Percentiles rank a stretch among this genome's conserved stretches.
Conservation (phyloP, 352 stramenopile genomes). For the Labyrinthula sp. region DNA sequence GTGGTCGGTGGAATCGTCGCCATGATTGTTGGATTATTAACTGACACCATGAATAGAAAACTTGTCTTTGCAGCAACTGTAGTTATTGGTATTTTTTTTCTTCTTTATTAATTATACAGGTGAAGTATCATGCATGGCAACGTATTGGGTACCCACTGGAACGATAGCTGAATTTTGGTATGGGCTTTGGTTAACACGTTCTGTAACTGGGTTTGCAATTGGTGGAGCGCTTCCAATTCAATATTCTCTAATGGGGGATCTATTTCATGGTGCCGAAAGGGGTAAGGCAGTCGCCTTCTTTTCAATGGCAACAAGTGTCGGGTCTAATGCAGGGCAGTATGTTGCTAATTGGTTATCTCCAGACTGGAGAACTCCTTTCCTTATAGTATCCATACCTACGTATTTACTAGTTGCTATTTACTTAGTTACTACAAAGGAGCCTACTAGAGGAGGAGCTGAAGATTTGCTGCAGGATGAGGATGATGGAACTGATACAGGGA, state of each 20-base stretch:
- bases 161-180: too few species aligned
- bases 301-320: conserved; percentile 39
- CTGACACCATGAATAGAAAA: conserved; percentile 35
- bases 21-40: conserved; percentile 39
- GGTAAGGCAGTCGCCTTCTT: conserved; percentile 35
- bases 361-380: conserved; percentile 43
- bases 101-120: too few species aligned
- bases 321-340: conserved; percentile 41
- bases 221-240: conserved; percentile 44
- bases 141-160: conserved; percentile 31
- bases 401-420: conserved; percentile 38
- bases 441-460: conserved; percentile 29
- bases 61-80: conserved; percentile 28
- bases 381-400: conserved; percentile 40
- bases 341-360: conserved; percentile 35
- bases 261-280: conserved; percentile 37
- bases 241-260: conserved; percentile 45
- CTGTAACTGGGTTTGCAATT: conserved; percentile 41
- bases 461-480: not conserved
- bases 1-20: conserved; percentile 39
- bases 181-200: conserved; percentile 39
- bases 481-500: not conserved
- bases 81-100: conserved; percentile 24
- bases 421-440: conserved; percentile 39
- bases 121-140: conserved; percentile 41